Evolutionary conservation across 768 basidiomycete genomes (phyloP), one percentile per base, ranked within the genome.

Genomic region (Lepiota venenata): DNA sequence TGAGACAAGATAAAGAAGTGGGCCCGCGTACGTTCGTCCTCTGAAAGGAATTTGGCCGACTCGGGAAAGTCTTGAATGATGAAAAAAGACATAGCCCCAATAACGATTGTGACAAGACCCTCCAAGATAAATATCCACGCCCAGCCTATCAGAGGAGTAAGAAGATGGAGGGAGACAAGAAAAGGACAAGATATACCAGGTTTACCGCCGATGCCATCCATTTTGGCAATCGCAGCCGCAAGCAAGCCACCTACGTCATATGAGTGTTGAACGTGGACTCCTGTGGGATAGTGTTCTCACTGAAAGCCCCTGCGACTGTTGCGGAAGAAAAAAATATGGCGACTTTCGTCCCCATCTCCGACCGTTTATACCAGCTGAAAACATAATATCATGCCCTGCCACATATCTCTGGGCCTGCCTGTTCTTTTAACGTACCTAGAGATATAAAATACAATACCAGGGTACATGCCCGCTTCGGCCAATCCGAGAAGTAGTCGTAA

Each of bases 301-400:
- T 83, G 67, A 88, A 88, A 12, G 85, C 87, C 20, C 90, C 91
- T 4, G 89, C 82, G 25, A 87, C 75, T 0, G 90, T 91, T 1
- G 89, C 88, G 25, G 88, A 86, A 2, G 85, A 83, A 69, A 91
- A 91, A 72, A 93, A 93, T 14, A 85, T 56, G 0, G 89, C 87
- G 20, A 87, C 72, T 32, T 88, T 82, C 29, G 79, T 74, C 14
- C 87, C 88, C 60, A 88, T 77, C 61, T 93, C 91, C 10, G 81
- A 77, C 22, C 87, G 82, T 62, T 82, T 85, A 67, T 93, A 93
- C 88, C 91, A 93, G 60, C 85, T 87, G 52, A 16, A 36, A 43
- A 38, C 29, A 21, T 21, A 32, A 20, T 32, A 37, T 16, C 18
- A 36, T 39, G 27, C 42, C 47, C 39, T 29, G 29, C 16, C 9